These are phyloP conservation scores for Suhomyces chickasaworum DNA, from an alignment of 1,139 yeast species.

Conservation along the genomic window DNA sequence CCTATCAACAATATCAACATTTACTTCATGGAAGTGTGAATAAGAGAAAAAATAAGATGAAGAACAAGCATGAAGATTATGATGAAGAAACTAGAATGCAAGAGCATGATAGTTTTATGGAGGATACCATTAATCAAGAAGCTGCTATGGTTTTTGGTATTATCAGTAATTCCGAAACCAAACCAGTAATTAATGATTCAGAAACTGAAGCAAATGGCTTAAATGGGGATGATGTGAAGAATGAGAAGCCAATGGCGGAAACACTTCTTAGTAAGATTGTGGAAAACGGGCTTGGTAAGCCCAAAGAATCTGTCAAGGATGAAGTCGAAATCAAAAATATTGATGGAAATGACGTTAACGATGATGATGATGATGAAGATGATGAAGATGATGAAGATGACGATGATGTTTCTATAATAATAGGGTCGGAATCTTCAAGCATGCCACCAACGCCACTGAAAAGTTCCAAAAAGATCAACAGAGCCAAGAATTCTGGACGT, in stretches of 20 bases:
- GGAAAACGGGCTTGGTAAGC: neutral
- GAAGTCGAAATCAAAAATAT: neutral
- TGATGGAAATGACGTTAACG: constrained; percentile 16
- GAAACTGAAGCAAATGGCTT: neutral
- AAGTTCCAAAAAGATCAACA: constrained; percentile 13
- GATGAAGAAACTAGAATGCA: constrained; percentile 18
- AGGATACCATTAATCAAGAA: constrained; percentile 38
- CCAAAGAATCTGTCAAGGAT: neutral
- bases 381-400: constrained; percentile 42
- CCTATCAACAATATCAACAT: constrained; percentile 21
- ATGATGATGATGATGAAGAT: constrained; percentile 27
- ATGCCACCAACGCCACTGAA: constrained; percentile 20
- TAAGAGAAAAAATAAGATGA: constrained; percentile 10
- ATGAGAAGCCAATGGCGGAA: neutral
- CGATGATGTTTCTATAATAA: constrained; percentile 47
- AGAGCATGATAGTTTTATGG: constrained; percentile 21
- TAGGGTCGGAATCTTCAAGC: constrained; percentile 40
- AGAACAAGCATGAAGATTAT: constrained; percentile 6
- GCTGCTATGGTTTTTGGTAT: constrained; percentile 53
- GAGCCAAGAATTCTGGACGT: constrained; percentile 4
- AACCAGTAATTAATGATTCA: neutral
- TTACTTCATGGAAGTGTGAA: constrained; percentile 18
- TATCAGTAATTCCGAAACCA: constrained; percentile 26
- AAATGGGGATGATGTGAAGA: neutral
- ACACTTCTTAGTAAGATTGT: neutral